phyloP scores from a whole-genome alignment of 768 basidiomycete genomes.

The Postia placenta region DNA sequence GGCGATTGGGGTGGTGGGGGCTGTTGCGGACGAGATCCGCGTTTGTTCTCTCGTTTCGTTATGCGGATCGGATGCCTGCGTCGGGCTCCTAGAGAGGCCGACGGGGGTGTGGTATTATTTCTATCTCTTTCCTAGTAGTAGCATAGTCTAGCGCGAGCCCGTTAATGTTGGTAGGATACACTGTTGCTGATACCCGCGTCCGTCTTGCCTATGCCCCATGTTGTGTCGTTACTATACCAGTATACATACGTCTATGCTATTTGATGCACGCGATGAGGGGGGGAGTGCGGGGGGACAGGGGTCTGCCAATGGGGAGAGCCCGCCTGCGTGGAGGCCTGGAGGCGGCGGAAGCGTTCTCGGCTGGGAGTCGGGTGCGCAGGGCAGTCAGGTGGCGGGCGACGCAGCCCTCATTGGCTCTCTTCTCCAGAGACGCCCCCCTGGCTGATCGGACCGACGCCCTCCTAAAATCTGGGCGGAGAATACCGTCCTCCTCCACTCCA shows the following conservation, averaged over 20 bases:
- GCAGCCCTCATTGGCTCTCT: not conserved
- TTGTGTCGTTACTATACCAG: not conserved
- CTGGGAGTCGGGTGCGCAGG: not conserved
- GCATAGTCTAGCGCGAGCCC: not conserved
- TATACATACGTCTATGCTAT: not conserved
- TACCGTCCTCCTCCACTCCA: constrained; percentile 1
- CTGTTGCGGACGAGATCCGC: not conserved
- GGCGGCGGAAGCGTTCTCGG: not conserved
- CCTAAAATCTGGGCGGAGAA: not conserved
- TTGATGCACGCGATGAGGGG: too few relatives aligned
- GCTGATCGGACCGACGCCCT: not conserved
- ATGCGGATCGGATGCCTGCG: not conserved
- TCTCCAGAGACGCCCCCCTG: too few relatives aligned
- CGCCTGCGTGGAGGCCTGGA: not conserved
- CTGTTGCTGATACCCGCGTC: not conserved
- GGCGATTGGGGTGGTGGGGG: not conserved
- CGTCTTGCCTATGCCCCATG: not conserved
- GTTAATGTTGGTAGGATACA: not conserved
- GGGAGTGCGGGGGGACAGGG: too few relatives aligned
- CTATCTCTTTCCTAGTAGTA: not conserved
- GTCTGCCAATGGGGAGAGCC: not conserved
- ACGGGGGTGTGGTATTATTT: not conserved
- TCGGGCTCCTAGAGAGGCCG: not conserved
- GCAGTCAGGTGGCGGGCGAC: constrained; percentile 1
- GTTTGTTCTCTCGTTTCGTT: not conserved